Conservation (phyloP, 1,284 basidiomycete species). For the Golubevia pallescens region DNA sequence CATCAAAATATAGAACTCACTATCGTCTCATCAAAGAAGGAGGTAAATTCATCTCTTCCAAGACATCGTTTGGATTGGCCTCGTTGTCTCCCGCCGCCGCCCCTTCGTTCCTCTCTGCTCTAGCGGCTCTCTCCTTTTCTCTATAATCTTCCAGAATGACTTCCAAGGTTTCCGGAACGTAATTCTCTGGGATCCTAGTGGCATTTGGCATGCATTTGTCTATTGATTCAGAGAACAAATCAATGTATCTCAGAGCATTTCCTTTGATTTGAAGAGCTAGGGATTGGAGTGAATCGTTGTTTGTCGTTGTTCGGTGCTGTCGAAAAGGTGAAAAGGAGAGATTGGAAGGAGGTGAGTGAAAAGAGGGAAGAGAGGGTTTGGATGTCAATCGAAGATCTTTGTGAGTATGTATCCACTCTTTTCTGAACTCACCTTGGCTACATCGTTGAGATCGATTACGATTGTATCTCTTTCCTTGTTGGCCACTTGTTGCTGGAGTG, state of each 20-base stretch:
- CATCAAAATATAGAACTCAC: constrained; percentile 69
- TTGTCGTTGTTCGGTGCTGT: constrained; percentile 3
- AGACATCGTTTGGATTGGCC: constrained; percentile 59
- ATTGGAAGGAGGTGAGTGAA: not conserved
- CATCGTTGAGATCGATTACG: constrained; percentile 55
- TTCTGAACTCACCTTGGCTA: constrained; percentile 25
- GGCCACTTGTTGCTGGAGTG: constrained; percentile 44
- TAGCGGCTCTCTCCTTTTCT: not conserved
- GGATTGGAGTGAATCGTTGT: constrained; percentile 2
- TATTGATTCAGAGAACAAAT: constrained; percentile 54
- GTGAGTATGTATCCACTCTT: not conserved
- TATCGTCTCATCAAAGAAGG: constrained; percentile 90
- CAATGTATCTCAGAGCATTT: constrained; percentile 52
- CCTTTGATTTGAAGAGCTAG: constrained; percentile 18
- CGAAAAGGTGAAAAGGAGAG: not conserved
- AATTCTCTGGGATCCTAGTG: too few species aligned
- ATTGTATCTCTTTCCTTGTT: constrained; percentile 60
- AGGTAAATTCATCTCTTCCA: constrained; percentile 68
- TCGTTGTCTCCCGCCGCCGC: constrained; percentile 1
- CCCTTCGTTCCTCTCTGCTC: not conserved
- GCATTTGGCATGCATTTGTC: constrained; percentile 43
- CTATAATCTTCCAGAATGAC: constrained; percentile 58
- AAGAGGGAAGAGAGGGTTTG: not conserved
- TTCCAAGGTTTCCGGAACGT: too few species aligned
- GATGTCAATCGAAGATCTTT: not conserved